Percentiles rank a stretch among this genome's conserved stretches.
phyloP scores from a whole-genome alignment of 257 asterid species.

The Penstemon eatonii region DNA sequence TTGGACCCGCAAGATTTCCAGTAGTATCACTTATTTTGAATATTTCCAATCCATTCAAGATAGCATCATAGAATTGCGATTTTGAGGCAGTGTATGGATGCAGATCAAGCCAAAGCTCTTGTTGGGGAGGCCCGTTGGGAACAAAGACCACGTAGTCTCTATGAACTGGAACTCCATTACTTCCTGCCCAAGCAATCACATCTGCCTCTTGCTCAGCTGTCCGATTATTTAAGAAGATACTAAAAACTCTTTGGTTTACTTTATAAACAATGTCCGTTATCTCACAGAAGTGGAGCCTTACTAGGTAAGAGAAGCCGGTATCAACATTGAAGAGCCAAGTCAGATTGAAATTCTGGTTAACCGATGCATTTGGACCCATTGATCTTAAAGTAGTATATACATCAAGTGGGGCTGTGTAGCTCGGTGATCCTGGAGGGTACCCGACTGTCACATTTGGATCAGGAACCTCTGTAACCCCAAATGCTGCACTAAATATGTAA shows the following conservation, averaged over 20 bases:
- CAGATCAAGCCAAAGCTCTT: conserved; percentile 69
- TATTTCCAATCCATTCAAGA: conserved; percentile 82
- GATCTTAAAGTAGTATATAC: conserved; percentile 51
- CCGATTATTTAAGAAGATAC: conserved; percentile 43
- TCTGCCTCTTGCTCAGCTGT: conserved; percentile 47
- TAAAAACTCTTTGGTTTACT: conserved; percentile 47
- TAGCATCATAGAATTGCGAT: conserved; percentile 61
- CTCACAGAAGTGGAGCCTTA: conserved; percentile 68
- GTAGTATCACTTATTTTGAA: conserved; percentile 57
- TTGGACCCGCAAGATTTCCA: conserved; percentile 84
- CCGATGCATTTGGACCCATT: conserved; percentile 45
- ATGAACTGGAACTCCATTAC: conserved; percentile 55
- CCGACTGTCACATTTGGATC: conserved; percentile 40
- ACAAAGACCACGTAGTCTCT: conserved; percentile 62
- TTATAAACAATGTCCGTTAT: conserved; percentile 29
- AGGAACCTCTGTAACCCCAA: conserved; percentile 38
- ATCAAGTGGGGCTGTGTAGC: conserved; percentile 47
- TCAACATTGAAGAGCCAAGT: conserved; percentile 56
- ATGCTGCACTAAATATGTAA: conserved; percentile 41
- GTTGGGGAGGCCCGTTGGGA: conserved; percentile 58
- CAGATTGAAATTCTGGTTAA: conserved; percentile 45
- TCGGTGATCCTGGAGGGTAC: conserved; percentile 34
- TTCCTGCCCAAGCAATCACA: conserved; percentile 45
- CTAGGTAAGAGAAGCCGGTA: conserved; percentile 53
- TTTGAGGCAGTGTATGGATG: conserved; percentile 43